Conservation (phyloP, 208 protist species). For the Crithidia sp. region DNA sequence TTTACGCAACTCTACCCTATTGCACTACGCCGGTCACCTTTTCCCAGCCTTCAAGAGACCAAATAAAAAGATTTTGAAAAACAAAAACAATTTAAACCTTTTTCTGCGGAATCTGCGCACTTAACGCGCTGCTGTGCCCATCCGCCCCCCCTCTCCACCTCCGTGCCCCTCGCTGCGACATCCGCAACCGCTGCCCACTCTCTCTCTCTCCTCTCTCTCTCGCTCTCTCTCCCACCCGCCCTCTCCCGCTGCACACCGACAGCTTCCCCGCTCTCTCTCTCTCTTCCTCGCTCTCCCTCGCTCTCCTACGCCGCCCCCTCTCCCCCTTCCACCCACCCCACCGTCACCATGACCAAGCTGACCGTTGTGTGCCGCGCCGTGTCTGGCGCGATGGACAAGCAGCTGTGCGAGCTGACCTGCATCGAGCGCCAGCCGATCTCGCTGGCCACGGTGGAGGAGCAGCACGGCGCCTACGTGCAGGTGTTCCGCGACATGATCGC, state of each 20-base stretch:
- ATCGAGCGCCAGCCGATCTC: constrained; percentile 57
- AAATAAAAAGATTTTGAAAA: no score
- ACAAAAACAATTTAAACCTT: neutral
- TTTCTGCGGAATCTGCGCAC: neutral
- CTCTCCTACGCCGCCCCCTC: no score
- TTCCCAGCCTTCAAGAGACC: neutral
- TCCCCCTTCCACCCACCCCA: no score
- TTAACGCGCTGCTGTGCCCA: neutral
- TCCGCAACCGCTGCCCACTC: no score
- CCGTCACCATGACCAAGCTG: constrained; percentile 9
- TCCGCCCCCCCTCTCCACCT: no score
- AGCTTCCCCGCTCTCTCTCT: no score
- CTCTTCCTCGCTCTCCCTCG: no score
- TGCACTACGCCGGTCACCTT: neutral
- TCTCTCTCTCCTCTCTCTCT: no score
- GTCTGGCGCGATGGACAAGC: constrained; percentile 34
- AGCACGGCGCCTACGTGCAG: constrained; percentile 54
- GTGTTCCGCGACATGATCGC: constrained; percentile 46
- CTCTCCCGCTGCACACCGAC: no score
- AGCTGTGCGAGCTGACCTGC: constrained; percentile 56
- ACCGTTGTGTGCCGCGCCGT: constrained; percentile 50
- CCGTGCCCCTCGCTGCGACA: no score
- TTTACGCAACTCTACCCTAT: neutral
- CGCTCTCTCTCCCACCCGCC: no score
- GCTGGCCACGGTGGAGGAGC: constrained; percentile 25